Evolutionary conservation across 2,329 filamentous ascomycete species (phyloP).

Genomic region (Malbranchea zuffiana): DNA sequence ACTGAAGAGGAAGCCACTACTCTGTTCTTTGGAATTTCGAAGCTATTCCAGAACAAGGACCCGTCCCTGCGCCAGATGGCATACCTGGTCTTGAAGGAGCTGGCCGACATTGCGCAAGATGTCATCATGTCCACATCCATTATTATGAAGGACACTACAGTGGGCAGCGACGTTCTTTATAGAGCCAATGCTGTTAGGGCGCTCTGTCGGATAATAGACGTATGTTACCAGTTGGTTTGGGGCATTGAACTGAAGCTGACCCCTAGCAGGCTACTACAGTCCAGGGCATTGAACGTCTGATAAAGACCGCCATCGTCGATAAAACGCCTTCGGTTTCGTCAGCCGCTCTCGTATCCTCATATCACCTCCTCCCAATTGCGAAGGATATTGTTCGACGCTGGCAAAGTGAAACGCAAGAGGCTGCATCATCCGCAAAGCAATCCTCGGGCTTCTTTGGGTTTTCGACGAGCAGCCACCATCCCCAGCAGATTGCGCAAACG

Average conservation of each 20-base stretch:
- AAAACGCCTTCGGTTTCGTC: constrained; percentile 97
- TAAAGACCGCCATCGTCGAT: constrained; percentile 99
- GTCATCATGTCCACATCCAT: constrained; percentile 99
- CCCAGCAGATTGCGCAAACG: constrained; percentile 63
- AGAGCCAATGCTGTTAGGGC: constrained; percentile 92
- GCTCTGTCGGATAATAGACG: constrained; percentile 92
- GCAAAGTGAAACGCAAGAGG: constrained; percentile 98
- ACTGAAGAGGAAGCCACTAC: constrained; percentile 94
- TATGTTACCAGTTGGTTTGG: constrained; percentile 35
- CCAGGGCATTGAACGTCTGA: constrained; percentile 92
- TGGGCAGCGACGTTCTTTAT: constrained; percentile 87
- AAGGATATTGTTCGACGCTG: constrained; percentile 91
- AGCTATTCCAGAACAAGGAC: constrained; percentile 99
- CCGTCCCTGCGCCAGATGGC: constrained; percentile 97
- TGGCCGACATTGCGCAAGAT: constrained; percentile 89
- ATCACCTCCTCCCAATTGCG: constrained; percentile 92
- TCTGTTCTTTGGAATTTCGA: constrained; percentile 97
- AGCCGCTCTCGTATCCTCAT: constrained; percentile 89
- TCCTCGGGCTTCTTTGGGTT: constrained; percentile 87
- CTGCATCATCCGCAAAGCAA: constrained; percentile 79
- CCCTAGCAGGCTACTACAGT: constrained; percentile 69
- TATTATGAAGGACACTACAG: constrained; percentile 98
- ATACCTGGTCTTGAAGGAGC: constrained; percentile 94
- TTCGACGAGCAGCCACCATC: constrained; percentile 62
- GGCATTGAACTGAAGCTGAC: constrained; percentile 13